A percentile compares a stretch with the other conserved stretches of the same genome.
phyloP scores from a whole-genome alignment of 2,329 filamentous ascomycete species.

The Aspergillus thermomutatus region DNA sequence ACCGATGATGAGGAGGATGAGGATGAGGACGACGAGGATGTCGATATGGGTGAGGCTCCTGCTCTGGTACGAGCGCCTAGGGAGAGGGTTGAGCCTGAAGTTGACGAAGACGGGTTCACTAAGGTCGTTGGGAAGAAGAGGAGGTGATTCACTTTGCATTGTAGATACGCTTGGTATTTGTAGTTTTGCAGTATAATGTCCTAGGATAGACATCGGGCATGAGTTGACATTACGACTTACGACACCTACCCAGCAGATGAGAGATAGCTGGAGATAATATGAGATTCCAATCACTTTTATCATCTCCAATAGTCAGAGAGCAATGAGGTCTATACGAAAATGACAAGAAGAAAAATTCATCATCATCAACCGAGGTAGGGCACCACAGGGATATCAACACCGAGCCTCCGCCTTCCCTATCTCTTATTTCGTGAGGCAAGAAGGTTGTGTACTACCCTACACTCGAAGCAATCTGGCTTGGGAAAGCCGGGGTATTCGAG shows the following conservation, averaged over 20 bases:
- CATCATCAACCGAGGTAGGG: constrained; percentile 31
- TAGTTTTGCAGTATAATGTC: constrained; percentile 6
- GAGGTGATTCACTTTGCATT: constrained; percentile 32
- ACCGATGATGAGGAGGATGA: constrained; percentile 59
- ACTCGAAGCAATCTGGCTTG: not conserved
- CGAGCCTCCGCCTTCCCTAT: constrained; percentile 17
- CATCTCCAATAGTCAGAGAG: constrained; percentile 14
- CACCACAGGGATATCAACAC: constrained; percentile 21
- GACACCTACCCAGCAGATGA: not conserved
- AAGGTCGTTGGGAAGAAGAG: constrained; percentile 69
- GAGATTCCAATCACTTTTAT: constrained; percentile 18
- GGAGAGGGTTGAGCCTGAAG: constrained; percentile 65
- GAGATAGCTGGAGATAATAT: not conserved
- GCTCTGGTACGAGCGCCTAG: constrained; percentile 54
- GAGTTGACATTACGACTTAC: not conserved
- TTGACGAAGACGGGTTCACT: constrained; percentile 80
- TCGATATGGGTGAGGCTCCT: constrained; percentile 69
- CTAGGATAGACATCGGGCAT: constrained; percentile 12
- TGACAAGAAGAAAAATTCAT: constrained; percentile 24
- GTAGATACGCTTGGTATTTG: not conserved
- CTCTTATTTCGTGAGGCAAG: constrained; percentile 11
- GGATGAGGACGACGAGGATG: constrained; percentile 55
- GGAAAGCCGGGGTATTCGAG: not conserved
- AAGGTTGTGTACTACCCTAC: not conserved
- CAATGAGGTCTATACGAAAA: constrained; percentile 23